Conservation (phyloP, 2,329 filamentous ascomycete genomes). For the Didymella segeticola region DNA sequence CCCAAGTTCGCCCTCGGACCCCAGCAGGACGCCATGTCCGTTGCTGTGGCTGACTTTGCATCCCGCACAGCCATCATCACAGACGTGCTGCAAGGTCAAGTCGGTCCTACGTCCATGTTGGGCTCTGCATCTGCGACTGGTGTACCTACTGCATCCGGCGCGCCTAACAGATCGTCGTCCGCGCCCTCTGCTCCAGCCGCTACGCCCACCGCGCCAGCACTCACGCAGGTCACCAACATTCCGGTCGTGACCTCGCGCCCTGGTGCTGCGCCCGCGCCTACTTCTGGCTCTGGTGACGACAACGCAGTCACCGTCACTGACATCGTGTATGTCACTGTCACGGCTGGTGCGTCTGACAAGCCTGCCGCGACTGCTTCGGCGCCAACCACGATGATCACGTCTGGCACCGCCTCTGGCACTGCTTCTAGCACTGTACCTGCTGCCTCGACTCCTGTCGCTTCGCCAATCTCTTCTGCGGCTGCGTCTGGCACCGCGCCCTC, state of each 20-base stretch:
- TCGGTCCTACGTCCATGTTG: conserved; percentile 34
- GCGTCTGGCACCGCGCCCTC: not conserved
- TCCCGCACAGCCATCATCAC: conserved; percentile 50
- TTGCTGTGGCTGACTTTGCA: conserved; percentile 49
- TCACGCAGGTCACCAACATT: conserved; percentile 19
- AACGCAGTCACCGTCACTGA: conserved; percentile 34
- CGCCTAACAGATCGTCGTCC: conserved; percentile 9
- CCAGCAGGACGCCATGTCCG: conserved; percentile 53
- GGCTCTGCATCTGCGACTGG: conserved; percentile 18
- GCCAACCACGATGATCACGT: not conserved
- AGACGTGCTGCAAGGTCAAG: conserved; percentile 33
- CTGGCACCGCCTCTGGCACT: not conserved
- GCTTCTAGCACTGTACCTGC: not conserved
- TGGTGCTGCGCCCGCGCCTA: conserved; percentile 17
- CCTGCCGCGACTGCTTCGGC: not conserved
- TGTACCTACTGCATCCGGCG: conserved; percentile 4
- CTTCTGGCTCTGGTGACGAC: conserved; percentile 5
- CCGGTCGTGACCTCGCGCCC: conserved; percentile 27
- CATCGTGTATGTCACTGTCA: conserved; percentile 38
- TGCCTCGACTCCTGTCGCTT: not conserved
- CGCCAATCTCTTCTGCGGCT: not conserved
- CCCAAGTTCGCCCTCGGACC: conserved; percentile 31
- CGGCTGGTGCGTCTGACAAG: conserved; percentile 10
- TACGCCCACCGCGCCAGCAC: conserved; percentile 9
- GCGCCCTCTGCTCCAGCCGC: not conserved